phyloP scores from a whole-genome alignment of 805 yeast species.

The Starmerella tilneyi region DNA sequence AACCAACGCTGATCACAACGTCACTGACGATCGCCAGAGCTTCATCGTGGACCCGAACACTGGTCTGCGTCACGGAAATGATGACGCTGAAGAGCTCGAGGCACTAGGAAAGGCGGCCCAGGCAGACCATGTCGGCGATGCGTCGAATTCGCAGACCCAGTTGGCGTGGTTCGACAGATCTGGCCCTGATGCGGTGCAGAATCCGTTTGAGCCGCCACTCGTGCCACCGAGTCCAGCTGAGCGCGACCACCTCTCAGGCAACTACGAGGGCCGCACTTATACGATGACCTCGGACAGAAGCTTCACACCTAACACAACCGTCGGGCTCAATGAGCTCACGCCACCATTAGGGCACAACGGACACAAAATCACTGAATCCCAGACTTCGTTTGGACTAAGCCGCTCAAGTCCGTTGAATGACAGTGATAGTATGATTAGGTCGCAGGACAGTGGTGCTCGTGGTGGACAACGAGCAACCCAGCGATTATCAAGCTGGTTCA shows the following conservation, averaged over 20 bases:
- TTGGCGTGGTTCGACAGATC: slow-evolving; percentile 25
- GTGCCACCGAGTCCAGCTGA: slow-evolving; percentile 11
- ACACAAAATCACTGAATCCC: slow-evolving; percentile 11
- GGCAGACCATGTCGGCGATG: slow-evolving; percentile 47
- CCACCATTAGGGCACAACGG: slow-evolving; percentile 2
- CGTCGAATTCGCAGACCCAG: slow-evolving; percentile 27
- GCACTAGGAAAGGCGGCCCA: slow-evolving; percentile 78
- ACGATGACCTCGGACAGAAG: slow-evolving; percentile 14
- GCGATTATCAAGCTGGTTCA: not conserved
- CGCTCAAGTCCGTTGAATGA: not conserved
- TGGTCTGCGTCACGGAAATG: slow-evolving; percentile 4
- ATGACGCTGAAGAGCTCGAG: slow-evolving; percentile 36
- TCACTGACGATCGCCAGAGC: slow-evolving; percentile 84
- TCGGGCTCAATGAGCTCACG: not conserved
- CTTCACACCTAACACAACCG: not conserved
- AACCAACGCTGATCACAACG: slow-evolving; percentile 71
- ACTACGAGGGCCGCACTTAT: slow-evolving; percentile 11
- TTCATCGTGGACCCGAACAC: slow-evolving; percentile 38
- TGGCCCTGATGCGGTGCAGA: slow-evolving; percentile 4
- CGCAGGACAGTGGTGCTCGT: slow-evolving; percentile 56
- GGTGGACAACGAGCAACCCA: slow-evolving; percentile 52
- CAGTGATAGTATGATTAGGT: not conserved
- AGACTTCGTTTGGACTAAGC: slow-evolving; percentile 16
- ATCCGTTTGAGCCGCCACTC: slow-evolving; percentile 21
- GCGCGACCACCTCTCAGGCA: slow-evolving; percentile 8